Conservation (phyloP, 225 moss, liverwort and hornwort genomes). For the Takakia lepidozioides region DNA sequence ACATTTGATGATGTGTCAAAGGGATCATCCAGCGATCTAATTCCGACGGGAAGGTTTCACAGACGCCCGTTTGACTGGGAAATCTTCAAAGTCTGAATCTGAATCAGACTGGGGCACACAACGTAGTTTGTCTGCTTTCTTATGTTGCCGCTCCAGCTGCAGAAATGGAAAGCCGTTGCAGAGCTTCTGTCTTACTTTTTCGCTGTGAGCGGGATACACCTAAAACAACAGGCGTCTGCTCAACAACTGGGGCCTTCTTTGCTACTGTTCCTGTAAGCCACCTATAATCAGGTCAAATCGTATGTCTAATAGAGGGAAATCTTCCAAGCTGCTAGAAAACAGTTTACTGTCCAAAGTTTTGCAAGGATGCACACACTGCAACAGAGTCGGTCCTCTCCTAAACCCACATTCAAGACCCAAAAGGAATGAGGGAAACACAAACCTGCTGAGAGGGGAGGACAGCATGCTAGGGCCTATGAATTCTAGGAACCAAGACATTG, state of each 20-base stretch:
- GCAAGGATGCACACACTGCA: not conserved
- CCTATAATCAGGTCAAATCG: not conserved
- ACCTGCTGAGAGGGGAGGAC: too few species aligned
- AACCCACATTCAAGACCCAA: too few species aligned
- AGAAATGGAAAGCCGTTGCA: conserved; percentile 31
- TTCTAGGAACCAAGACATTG: too few species aligned
- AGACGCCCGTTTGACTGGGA: conserved; percentile 8
- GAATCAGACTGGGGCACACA: conserved; percentile 21
- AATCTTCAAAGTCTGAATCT: conserved; percentile 10
- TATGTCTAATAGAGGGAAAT: not conserved
- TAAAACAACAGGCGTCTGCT: conserved; percentile 23
- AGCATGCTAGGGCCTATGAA: too few species aligned
- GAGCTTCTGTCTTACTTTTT: conserved; percentile 51
- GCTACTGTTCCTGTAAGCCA: conserved; percentile 12
- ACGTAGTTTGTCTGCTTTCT: too few species aligned
- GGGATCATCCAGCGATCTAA: too few species aligned
- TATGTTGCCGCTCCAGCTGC: too few species aligned
- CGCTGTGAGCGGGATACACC: conserved; percentile 37
- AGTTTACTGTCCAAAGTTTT: not conserved
- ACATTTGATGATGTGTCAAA: too few species aligned
- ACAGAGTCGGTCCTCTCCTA: too few species aligned
- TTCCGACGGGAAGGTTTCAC: too few species aligned
- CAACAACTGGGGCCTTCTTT: conserved; percentile 25
- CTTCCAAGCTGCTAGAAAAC: not conserved
- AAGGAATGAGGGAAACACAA: too few species aligned